Base-by-base conservation (phyloP, 23 red algal genomes). In the Gracilariopsis chorda region DNA sequence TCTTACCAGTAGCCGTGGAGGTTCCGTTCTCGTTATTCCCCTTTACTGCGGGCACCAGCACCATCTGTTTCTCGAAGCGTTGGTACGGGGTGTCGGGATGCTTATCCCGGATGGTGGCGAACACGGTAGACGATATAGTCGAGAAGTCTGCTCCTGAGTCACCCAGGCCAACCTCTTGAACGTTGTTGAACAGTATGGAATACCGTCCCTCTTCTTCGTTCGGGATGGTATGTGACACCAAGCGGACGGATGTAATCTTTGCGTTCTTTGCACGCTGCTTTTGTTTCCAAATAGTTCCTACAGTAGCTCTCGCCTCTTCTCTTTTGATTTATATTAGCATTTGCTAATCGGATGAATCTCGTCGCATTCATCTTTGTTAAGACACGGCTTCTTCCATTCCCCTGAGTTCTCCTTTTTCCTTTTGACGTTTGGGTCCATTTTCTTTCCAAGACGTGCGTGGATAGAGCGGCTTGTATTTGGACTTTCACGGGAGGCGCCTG, bases 241-340 rank as follows among this genome's bases (percentile, higher is more conserved):
- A 1, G 14, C 40, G 9, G 20, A 83, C 20, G 4, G 55, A 20
- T 55, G 52, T 20, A 0, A 4, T 1, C 49, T 83, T 83, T 40
- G 78, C 78, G 8, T 60, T 61, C n/a, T 83, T 83, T n/a, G n/a
- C n/a, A n/a, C n/a, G n/a, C n/a, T n/a, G 39, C 49, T 83, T 28
- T 56, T 83, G 10, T 83, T 2, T 30, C 13, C 51, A 9, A 20
- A 59, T 20, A 41, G 56, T 61, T 59, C 61, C 29, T 83, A 25
- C 53, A 61, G 1, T 7, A 83, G 23, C 35, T 83, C 78, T n/a
- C 20, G 7, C 0, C 35, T 51, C 51, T 62, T 62, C 56, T 51
- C 45, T 40, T 59, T 59, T 23, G 78, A 58, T 0, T 47, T 83
- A 1, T 29, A 30, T 13, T 11, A 16, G 0, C 0, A 83, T 14